Evolutionary conservation across 2,329 filamentous ascomycete genomes (phyloP).

Genomic region (Ascochyta pisi): DNA sequence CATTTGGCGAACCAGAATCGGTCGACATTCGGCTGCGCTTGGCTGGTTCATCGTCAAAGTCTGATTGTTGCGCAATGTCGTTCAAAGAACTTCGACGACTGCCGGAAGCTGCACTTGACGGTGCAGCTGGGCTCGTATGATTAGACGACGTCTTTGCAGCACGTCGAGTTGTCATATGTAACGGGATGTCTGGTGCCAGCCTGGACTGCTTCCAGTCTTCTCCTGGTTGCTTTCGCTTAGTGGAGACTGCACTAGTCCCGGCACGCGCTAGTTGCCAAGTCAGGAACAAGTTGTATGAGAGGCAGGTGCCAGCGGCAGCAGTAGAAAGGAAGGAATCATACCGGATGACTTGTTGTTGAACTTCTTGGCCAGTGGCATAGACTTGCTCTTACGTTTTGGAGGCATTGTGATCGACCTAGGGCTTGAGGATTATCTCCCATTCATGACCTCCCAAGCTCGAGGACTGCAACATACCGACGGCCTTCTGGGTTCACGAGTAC

Average conservation of each 20-base stretch:
- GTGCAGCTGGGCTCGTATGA: conserved; percentile 43
- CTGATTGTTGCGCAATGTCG: conserved; percentile 40
- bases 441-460: background rate
- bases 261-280: conserved; percentile 45
- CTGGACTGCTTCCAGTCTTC: conserved; percentile 37
- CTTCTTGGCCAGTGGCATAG: conserved; percentile 6
- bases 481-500: background rate
- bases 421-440: background rate
- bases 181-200: conserved; percentile 55
- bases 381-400: conserved; percentile 43
- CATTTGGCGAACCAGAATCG: conserved; percentile 48
- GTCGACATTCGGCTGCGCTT: conserved; percentile 49
- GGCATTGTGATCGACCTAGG: conserved; percentile 34
- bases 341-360: conserved; percentile 22
- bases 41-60: conserved; percentile 47
- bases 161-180: conserved; percentile 59
- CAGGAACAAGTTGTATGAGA: conserved; percentile 43
- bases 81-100: conserved; percentile 51
- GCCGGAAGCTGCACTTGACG: conserved; percentile 44
- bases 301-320: conserved; percentile 21
- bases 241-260: conserved; percentile 40
- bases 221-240: conserved; percentile 43
- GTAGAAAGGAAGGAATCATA: conserved; percentile 24
- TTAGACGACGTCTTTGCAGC: conserved; percentile 50
- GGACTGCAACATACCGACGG: background rate